Conservation (phyloP, 2,329 filamentous ascomycete species). For the Colletotrichum tamarilloi region DNA sequence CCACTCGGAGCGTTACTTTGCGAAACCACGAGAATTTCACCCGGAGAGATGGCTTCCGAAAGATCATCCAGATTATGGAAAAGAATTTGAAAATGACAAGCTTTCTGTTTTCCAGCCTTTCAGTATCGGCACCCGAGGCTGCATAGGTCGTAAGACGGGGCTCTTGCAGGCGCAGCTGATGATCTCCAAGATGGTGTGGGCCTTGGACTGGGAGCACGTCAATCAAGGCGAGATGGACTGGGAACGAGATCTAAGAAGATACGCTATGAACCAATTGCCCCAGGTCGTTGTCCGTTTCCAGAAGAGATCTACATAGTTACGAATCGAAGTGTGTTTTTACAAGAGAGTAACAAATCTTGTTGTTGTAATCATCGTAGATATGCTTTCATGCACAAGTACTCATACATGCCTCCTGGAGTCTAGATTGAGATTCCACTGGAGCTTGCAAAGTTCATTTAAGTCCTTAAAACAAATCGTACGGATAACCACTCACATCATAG, state of each 20-base stretch:
- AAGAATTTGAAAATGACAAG: not conserved
- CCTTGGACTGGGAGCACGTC: not conserved
- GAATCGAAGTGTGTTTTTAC: not conserved
- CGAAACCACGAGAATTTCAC: not conserved
- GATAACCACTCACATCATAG: too few relatives aligned
- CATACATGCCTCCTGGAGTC: too few relatives aligned
- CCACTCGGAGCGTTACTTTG: not conserved
- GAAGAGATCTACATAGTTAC: not conserved
- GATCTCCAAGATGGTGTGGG: not conserved
- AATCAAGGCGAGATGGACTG: not conserved
- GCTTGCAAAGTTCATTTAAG: too few relatives aligned
- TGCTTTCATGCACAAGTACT: too few relatives aligned
- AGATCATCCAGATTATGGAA: not conserved
- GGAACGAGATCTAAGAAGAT: not conserved
- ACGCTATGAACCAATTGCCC: not conserved
- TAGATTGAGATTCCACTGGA: too few relatives aligned
- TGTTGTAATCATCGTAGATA: too few relatives aligned
- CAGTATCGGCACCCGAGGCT: not conserved
- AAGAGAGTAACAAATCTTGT: too few relatives aligned
- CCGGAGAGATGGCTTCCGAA: not conserved
- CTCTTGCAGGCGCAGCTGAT: not conserved
- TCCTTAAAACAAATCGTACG: too few relatives aligned
- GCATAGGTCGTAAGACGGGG: slow-evolving; percentile 2
- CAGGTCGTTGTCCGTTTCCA: not conserved
- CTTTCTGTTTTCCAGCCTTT: not conserved